Conservation (phyloP, 306 rosid species). For the Cicer arietinum region DNA sequence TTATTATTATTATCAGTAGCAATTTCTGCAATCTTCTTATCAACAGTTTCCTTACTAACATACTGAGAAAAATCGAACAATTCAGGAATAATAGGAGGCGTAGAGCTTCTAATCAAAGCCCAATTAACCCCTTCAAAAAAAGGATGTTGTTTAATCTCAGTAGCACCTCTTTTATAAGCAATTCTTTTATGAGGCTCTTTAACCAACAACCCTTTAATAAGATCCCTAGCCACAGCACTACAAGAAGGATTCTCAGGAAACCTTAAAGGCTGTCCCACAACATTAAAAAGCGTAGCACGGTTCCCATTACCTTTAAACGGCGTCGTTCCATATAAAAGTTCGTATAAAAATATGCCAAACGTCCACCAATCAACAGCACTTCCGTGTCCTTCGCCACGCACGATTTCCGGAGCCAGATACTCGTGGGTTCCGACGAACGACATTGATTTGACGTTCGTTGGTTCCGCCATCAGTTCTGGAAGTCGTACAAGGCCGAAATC, state of each 20-base stretch:
- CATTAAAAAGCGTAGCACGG: constrained; percentile 73
- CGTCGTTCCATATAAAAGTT: constrained; percentile 81
- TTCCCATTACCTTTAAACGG: constrained; percentile 85
- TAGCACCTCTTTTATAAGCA: constrained; percentile 85
- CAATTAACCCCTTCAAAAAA: constrained; percentile 90
- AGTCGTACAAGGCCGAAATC: constrained; percentile 76
- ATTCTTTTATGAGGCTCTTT: constrained; percentile 79
- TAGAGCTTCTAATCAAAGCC: constrained; percentile 78
- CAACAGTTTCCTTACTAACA: constrained; percentile 46
- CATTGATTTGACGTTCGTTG: constrained; percentile 86
- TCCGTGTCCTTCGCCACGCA: constrained; percentile 89
- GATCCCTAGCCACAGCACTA: constrained; percentile 67
- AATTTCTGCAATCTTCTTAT: constrained; percentile 43
- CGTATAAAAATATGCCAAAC: constrained; percentile 81
- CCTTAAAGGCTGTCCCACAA: constrained; percentile 82
- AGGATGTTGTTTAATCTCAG: constrained; percentile 92
- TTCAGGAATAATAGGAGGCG: constrained; percentile 78
- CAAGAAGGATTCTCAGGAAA: constrained; percentile 67
- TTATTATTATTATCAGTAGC: constrained; percentile 16
- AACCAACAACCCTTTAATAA: constrained; percentile 74
- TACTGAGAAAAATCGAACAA: constrained; percentile 62
- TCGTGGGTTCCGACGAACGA: constrained; percentile 93
- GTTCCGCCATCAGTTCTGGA: constrained; percentile 90
- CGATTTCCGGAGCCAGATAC: constrained; percentile 87
- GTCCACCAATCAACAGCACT: constrained; percentile 99